Base-by-base conservation (phyloP, 768 basidiomycete genomes). In the Leccinum imitatum region DNA sequence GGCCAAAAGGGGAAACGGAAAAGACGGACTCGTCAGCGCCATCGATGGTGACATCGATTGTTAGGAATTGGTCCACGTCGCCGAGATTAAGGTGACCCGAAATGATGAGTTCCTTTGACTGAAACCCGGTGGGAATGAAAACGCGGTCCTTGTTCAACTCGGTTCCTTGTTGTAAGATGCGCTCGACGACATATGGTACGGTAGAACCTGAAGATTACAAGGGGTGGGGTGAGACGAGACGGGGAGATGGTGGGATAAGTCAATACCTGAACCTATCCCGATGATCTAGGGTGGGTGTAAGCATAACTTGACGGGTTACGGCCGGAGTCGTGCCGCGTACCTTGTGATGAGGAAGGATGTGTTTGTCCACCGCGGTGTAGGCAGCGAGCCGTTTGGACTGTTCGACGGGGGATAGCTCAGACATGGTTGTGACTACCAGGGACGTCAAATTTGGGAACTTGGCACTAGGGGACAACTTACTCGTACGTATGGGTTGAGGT, bases 1-100 rank as follows among this genome's bases (percentile, higher is more conserved):
- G 25, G 19, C 27, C 11, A 50, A 6, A 14, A 51, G 52, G 41
- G 23, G 19, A 9, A 39, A 41, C 25, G 37, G 15, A 54, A 1
- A 48, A 8, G 1, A 75, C 91, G 64, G 65, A 95, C 93, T 98
- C 96, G 63, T 98, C 96, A 3, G 96, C 96, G 48, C 96, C 96
- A 70, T 99, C 97, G 47, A 99, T 86, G 1, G 95, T 98, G n/a
- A 98, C 92, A 68, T 99, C 97, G 57, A 98, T 89, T 2, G 80
- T 78, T 4, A 90, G 87, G 75, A 90, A 95, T 71, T 94, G 88
- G 69, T 94, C 90, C 14, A 95, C 86, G 69, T 97, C 95, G 35
- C 94, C 95, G 5, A 97, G 83, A 33, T 74, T 83, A 14, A 97
- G 79, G 6, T 86, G 83, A 25, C 87, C 86, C 50, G 81, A 80